Base-by-base conservation (phyloP, 2,329 filamentous ascomycete genomes). In the Colletotrichum paranaense region DNA sequence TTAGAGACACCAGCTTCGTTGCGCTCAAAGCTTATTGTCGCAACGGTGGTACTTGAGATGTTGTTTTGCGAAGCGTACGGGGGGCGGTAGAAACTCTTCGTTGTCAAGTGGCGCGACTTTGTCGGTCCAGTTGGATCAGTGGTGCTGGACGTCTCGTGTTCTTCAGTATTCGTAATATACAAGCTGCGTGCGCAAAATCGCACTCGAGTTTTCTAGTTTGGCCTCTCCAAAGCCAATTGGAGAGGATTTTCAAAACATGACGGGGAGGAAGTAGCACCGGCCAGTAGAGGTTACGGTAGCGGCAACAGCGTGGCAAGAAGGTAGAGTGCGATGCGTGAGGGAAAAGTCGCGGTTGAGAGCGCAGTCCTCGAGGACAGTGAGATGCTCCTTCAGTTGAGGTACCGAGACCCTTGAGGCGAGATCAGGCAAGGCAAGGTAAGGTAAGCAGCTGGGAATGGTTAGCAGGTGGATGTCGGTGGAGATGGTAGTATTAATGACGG, bases 201-300 rank as follows among this genome's bases (percentile, higher is more conserved):
- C 62, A 52, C 46, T 73, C 35, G 60, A 38, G 49, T 52, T 38
- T 63, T 32, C 67, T 67, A 30, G 22, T 73, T 71, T 73, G 69
- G 76, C 76, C 78, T 80, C 78, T 74, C 78, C 79, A 77, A 78
- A 78, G 76, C 78, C 78, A 78, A 77, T 78, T 78, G 75, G 72
- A 67, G 76, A 77, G 72, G 71, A 72, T 80, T 78, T 79, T 67
- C 77, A 78, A 79, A 78, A 79, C 81, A 82, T 82, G 80, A 74
- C 80, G 74, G 76, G 74, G 62, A 68, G 65, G 60, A 56, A 42
- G 52, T 38, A n/a, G 53, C 22, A 62, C 53, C 49, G 70, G 73
- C 62, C 70, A 56, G 62, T 19, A 62, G 42, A 63, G 30, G 69
- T 58, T 28, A 74, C 68, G 70, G 74, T 30, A 65, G 38, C 42